phyloP scores from a whole-genome alignment of 139 green algal species.

The Yamagishiella unicocca region DNA sequence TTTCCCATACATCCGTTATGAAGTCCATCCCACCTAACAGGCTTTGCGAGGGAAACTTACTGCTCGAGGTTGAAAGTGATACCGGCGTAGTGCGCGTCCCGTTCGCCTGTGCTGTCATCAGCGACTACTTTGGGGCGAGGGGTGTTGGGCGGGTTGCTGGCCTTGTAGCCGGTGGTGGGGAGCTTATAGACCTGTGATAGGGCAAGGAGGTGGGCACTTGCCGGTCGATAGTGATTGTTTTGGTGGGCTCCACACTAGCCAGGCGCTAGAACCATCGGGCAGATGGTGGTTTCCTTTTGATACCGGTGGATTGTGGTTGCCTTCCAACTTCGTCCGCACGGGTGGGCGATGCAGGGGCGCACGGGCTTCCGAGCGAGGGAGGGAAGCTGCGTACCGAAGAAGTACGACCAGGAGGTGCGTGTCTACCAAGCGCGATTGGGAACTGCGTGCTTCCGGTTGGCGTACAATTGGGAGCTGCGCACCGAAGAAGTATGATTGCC shows the following conservation, averaged over 20 bases:
- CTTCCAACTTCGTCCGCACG: no score
- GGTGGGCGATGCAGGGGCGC: no score
- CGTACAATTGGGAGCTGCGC: not conserved
- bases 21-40: not conserved
- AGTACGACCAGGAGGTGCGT: not conserved
- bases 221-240: not conserved
- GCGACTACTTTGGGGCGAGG: not conserved
- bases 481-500: not conserved
- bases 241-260: not conserved
- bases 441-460: not conserved
- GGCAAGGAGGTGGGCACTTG: not conserved
- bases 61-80: not conserved
- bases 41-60: not conserved
- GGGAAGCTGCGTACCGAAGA: not conserved
- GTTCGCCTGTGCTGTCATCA: not conserved
- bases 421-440: not conserved
- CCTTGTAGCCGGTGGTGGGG: not conserved
- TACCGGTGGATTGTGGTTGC: not conserved
- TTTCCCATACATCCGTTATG: no score
- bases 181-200: constrained; percentile 15
- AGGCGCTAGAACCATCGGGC: not conserved
- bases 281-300: not conserved
- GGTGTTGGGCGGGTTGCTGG: not conserved
- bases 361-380: not conserved
- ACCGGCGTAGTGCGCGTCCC: constrained; percentile 6